Evolutionary conservation across 208 protist genomes (phyloP), one percentile per base, ranked within the genome.

Genomic region (Leishmania arabica): DNA sequence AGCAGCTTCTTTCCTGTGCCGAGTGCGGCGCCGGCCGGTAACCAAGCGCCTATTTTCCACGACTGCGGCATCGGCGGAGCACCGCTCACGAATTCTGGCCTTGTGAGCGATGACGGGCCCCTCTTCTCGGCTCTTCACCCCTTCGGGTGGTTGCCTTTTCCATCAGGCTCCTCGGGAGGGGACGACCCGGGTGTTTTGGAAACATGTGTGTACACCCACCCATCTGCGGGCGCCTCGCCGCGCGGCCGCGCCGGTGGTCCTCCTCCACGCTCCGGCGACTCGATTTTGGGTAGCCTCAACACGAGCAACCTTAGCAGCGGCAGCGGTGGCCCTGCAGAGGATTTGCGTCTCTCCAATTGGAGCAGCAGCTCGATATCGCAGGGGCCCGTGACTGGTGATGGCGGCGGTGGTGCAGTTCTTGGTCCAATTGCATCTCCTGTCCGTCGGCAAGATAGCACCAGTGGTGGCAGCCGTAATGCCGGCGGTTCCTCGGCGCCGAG

Each of bases 271-370:
- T n/a, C 42, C 60, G n/a, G 40, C 31, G 45, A 79, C n/a, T 79
- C 75, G 3, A 42, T 75, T 15, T 53, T 79, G 42, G 77, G 78
- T n/a, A 77, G 21, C 31, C 5, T 51, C 8, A 40, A 77, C 54
- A 53, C 62, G 49, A 53, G 53, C 62, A 40, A 77, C 40, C 53
- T 49, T 13, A 73, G 78, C 64, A 79, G 78, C 49, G 66, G 64
- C 40, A 34, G 58, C 42, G 72, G 66, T 13, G 54, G 72, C 69
- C 17, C 19, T 13, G 77, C 49, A 4, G 82, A 86, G 21, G 82
- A 82, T 5, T n/a, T 79, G 73, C 82, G 82, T 21, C 72, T 86
- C 24, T 79, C 82, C 2, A 79, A 79, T 70, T 86, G 82, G 82
- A 86, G 78, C 40, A 77, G 17, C n/a, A 64, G 58, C 34, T 54